These are phyloP conservation scores for Bipolaris victoriae DNA, from an alignment of 2,329 filamentous ascomycete species.

Conservation along the genomic window DNA sequence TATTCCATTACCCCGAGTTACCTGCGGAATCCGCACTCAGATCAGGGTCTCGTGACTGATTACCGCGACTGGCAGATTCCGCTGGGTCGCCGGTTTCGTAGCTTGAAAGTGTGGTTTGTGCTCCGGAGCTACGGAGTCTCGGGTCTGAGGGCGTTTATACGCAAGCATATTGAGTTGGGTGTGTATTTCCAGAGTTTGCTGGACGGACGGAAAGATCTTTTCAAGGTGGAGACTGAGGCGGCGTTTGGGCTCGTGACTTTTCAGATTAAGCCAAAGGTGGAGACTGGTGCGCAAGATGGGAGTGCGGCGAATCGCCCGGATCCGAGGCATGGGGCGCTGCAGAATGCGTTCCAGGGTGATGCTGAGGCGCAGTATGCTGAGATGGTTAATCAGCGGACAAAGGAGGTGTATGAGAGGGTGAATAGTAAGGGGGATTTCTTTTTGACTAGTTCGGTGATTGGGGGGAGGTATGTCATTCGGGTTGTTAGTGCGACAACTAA, in stretches of 20 bases:
- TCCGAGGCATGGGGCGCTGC: constrained; percentile 39
- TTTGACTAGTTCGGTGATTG: constrained; percentile 77
- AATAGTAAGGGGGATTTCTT: constrained; percentile 80
- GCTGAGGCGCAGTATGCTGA: constrained; percentile 54
- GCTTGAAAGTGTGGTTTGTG: constrained; percentile 95
- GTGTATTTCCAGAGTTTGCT: constrained; percentile 71
- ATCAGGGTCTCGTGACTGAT: constrained; percentile 85
- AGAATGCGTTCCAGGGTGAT: constrained; percentile 44
- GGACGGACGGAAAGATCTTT: constrained; percentile 67
- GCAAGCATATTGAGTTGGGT: constrained; percentile 71
- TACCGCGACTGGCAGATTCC: constrained; percentile 98
- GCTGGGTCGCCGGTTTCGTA: constrained; percentile 84
- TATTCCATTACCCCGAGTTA: constrained; percentile 81
- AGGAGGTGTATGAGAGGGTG: constrained; percentile 75
- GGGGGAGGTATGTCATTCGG: constrained; percentile 77
- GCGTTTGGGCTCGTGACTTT: constrained; percentile 84
- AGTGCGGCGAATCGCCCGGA: constrained; percentile 24
- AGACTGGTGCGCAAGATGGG: neutral
- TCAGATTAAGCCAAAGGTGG: constrained; percentile 54
- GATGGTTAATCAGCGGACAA: constrained; percentile 71
- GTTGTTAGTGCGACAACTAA: constrained; percentile 75
- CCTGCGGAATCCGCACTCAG: constrained; percentile 79
- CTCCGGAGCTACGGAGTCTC: constrained; percentile 79
- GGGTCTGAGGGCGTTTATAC: constrained; percentile 76
- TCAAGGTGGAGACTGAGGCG: constrained; percentile 75